These are phyloP conservation scores for Pichia scutulata DNA, from an alignment of 805 yeast species.

Conservation along the genomic window DNA sequence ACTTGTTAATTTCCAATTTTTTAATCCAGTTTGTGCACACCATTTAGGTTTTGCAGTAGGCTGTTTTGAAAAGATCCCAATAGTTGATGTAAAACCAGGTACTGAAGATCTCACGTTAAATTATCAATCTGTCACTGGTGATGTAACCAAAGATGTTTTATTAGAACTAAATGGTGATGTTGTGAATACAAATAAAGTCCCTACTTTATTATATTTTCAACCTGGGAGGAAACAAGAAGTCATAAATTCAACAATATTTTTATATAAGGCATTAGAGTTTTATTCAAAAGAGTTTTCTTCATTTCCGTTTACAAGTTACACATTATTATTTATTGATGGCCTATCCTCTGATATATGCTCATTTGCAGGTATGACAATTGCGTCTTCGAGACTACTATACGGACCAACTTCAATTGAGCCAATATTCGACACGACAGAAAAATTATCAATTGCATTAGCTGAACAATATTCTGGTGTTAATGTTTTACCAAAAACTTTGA, in stretches of 20 bases:
- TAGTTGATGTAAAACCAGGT: constrained; percentile 37
- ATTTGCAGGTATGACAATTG: constrained; percentile 67
- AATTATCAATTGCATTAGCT: constrained; percentile 62
- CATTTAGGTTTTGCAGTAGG: constrained; percentile 95
- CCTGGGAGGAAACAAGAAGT: constrained; percentile 53
- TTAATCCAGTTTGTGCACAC: constrained; percentile 85
- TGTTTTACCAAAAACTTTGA: constrained; percentile 69
- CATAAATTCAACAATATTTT: constrained; percentile 65
- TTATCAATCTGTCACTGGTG: constrained; percentile 21
- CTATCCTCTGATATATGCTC: constrained; percentile 42
- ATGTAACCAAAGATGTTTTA: constrained; percentile 21
- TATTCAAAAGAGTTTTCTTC: constrained; percentile 87
- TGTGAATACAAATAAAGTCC: constrained; percentile 32
- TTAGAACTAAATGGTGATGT: constrained; percentile 10
- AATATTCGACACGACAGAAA: constrained; percentile 59
- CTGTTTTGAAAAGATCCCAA: constrained; percentile 60
- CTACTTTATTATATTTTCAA: constrained; percentile 54
- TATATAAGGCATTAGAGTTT: constrained; percentile 73
- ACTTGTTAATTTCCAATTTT: constrained; percentile 66
- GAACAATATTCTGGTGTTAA: constrained; percentile 92
- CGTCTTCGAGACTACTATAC: constrained; percentile 57
- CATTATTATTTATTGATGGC: constrained; percentile 65
- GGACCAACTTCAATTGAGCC: constrained; percentile 75
- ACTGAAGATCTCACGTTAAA: constrained; percentile 19
- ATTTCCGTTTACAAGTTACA: constrained; percentile 79